Evolutionary conservation across 179 eudicot species (phyloP).

Genomic region (Carnegiea gigantea): DNA sequence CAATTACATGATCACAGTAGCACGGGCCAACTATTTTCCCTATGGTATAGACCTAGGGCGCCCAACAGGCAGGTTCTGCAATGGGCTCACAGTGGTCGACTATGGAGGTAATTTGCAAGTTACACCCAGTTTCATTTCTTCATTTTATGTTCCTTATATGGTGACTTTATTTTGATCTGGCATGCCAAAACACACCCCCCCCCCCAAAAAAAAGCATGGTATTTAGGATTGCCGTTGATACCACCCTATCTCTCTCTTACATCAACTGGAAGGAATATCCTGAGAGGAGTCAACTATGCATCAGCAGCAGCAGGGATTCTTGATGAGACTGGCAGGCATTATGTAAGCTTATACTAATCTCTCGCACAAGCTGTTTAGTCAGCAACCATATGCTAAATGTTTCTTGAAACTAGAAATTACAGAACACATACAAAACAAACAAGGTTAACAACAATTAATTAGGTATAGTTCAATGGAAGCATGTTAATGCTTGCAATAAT

Average conservation of each 20-base stretch:
- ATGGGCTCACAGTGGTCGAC: constrained; percentile 46
- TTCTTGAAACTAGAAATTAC: background rate
- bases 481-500: background rate
- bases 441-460: background rate
- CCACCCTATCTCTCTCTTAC: constrained; percentile 37
- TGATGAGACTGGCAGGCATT: constrained; percentile 48
- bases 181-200: too few species aligned
- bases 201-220: constrained; percentile 27
- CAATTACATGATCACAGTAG: constrained; percentile 38
- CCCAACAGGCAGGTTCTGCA: constrained; percentile 47
- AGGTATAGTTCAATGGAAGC: background rate
- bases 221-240: constrained; percentile 42
- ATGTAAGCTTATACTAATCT: constrained; percentile 31
- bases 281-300: constrained; percentile 49
- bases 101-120: constrained; percentile 41
- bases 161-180: constrained; percentile 12
- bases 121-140: background rate
- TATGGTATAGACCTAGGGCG: constrained; percentile 44
- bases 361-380: background rate
- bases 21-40: constrained; percentile 45
- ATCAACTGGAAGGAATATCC: constrained; percentile 27
- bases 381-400: background rate
- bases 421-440: background rate
- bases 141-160: background rate
- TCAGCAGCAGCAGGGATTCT: constrained; percentile 55